These are phyloP conservation scores for Malus sieversii DNA, from an alignment of 306 rosid genomes.

Conservation along the genomic window DNA sequence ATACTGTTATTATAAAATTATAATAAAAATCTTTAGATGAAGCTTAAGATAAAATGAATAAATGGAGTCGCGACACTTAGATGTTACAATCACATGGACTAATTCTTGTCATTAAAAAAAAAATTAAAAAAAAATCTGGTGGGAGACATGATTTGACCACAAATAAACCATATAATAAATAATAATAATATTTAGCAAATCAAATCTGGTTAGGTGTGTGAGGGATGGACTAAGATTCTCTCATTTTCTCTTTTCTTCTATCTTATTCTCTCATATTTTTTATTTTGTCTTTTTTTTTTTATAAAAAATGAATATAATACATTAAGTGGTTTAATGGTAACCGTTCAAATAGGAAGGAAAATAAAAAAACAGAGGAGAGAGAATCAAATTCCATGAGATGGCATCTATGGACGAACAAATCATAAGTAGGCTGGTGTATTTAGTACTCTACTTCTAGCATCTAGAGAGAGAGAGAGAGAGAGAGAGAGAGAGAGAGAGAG, in stretches of 20 bases:
- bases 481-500: too few relatives aligned
- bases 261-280: too few relatives aligned
- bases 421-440: too few relatives aligned
- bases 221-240: neutral
- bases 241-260: too few relatives aligned
- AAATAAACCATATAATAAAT: neutral
- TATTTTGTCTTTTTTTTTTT: too few relatives aligned
- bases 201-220: neutral
- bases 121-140: neutral
- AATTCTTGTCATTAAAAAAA: neutral
- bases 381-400: too few relatives aligned
- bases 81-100: neutral
- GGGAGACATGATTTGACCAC: neutral
- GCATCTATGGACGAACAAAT: neutral
- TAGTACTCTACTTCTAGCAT: too few relatives aligned
- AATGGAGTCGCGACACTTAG: neutral
- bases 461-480: too few relatives aligned
- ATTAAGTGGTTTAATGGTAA: too few relatives aligned
- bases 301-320: too few relatives aligned
- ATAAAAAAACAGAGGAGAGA: too few relatives aligned
- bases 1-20: neutral
- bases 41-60: neutral
- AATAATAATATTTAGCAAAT: neutral
- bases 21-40: neutral
- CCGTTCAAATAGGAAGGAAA: too few relatives aligned